A percentile compares a stretch with the other conserved stretches of the same genome.
Conservation (phyloP, 306 rosid genomes). For the Glycine latifolia region DNA sequence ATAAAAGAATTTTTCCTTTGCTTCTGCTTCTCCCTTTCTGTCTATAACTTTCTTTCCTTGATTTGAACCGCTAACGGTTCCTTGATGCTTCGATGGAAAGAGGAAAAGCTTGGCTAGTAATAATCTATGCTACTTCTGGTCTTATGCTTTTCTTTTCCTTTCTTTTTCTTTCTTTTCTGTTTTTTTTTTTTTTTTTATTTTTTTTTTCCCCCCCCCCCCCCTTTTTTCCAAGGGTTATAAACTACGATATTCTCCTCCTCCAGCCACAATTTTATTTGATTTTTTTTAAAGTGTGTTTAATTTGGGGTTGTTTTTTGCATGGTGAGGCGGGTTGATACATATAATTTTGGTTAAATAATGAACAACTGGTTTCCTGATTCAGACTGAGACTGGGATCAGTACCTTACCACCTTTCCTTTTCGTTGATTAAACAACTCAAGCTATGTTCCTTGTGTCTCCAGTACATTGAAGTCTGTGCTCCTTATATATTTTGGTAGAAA, state of each 20-base stretch:
- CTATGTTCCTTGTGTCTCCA: slow-evolving; percentile 88
- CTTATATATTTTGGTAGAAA: slow-evolving; percentile 44
- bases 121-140: slow-evolving; percentile 35
- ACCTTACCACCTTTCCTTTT: slow-evolving; percentile 53
- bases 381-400: slow-evolving; percentile 62
- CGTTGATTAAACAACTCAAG: slow-evolving; percentile 80
- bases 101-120: slow-evolving; percentile 44
- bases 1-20: slow-evolving; percentile 17
- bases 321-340: slow-evolving; percentile 52
- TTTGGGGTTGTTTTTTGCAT: slow-evolving; percentile 51
- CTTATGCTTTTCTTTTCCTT: not conserved
- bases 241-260: slow-evolving; percentile 17
- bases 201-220: not conserved
- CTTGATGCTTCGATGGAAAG: slow-evolving; percentile 57
- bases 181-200: not conserved
- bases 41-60: slow-evolving; percentile 54
- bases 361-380: slow-evolving; percentile 56
- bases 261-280: slow-evolving; percentile 14
- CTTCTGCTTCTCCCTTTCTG: slow-evolving; percentile 46
- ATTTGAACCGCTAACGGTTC: slow-evolving; percentile 60
- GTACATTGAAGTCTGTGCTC: slow-evolving; percentile 81
- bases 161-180: not conserved
- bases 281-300: not conserved
- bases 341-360: slow-evolving; percentile 12
- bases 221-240: slow-evolving; percentile 2